Evolutionary conservation across 2,329 filamentous ascomycete species (phyloP), one percentile per base, ranked within the genome.

Genomic region (Cordyceps fumosorosea): DNA sequence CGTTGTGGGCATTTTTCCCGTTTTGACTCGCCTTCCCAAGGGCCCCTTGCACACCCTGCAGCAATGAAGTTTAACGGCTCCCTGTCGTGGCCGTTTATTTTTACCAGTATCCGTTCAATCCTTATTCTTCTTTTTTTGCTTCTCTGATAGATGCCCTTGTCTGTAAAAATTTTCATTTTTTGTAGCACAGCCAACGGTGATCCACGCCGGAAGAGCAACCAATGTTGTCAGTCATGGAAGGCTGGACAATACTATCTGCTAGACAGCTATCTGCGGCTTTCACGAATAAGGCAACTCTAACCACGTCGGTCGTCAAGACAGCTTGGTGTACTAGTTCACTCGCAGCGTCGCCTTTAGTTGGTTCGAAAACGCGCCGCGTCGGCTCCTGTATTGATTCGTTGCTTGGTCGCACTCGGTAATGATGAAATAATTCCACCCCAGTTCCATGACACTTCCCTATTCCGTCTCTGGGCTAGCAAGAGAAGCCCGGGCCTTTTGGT

Each of bases 361-460:
- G 37, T 48, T 57, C 44, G 34, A 57, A 57, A 48, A 57, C 44
- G 44, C 55, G 55, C 55, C 42, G 55, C 42, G 42, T 42, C 54
- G 54, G 44, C 42, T 48, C 54, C 34, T 56, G 54, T 45, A 3
- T 37, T 37, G 34, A 37, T 37, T 37, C 34, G 34, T 14, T 37
- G 34, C 11, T 11, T 6, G 5, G 8, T 37, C 10, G 34, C 11
- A 37, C 3, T 12, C 16, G 22, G 24, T 12, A 18, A 56, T 45
- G 53, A 56, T 44, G 53, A 45, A 45, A 32, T 55, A 26, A 22
- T 44, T 45, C 40, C 26, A 47, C 20, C 40, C 16, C 34, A 26
- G n/a, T 55, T 44, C 37, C 40, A 56, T 56, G 51, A 24, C 12
- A 45, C 18, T 56, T 47, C 14, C 22, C 54, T 47, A 47, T 32